Evolutionary conservation across 2,329 filamentous ascomycete genomes (phyloP).

Genomic region (Erysiphe neolycopersici): DNA sequence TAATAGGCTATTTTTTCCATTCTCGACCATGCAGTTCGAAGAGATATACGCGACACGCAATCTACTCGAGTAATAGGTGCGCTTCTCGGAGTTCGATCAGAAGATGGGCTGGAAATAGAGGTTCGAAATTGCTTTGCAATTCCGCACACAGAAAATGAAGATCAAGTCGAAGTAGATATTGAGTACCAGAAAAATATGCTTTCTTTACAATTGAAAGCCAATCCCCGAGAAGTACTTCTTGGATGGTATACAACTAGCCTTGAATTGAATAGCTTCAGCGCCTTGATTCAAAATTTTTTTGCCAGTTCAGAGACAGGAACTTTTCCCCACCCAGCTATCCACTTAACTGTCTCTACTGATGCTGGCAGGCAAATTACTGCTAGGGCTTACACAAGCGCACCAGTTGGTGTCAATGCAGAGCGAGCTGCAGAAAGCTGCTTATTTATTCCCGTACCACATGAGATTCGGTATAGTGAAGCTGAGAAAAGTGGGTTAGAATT

Average conservation of each 20-base stretch:
- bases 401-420: conserved; percentile 84
- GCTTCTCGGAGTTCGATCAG: conserved; percentile 70
- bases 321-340: conserved; percentile 88
- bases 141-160: conserved; percentile 90
- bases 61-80: conserved; percentile 93
- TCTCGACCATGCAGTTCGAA: conserved; percentile 80
- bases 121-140: conserved; percentile 94
- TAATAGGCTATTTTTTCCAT: conserved; percentile 43
- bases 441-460: conserved; percentile 92
- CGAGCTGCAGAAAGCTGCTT: conserved; percentile 86
- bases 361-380: conserved; percentile 73
- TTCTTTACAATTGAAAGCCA: conserved; percentile 72
- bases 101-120: conserved; percentile 91
- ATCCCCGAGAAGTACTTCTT: conserved; percentile 77
- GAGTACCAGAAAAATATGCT: conserved; percentile 99
- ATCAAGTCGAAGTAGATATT: conserved; percentile 98
- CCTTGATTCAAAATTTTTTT: conserved; percentile 99
- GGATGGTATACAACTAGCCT: conserved; percentile 97
- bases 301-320: conserved; percentile 89
- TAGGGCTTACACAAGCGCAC: conserved; percentile 81
- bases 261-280: conserved; percentile 95
- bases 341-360: conserved; percentile 80
- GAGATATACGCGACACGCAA: conserved; percentile 35
- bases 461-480: conserved; percentile 66
- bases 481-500: conserved; percentile 57